These are phyloP conservation scores for Chrysoporthe deuterocubensis DNA, from an alignment of 2,329 filamentous ascomycete species.

Conservation along the genomic window DNA sequence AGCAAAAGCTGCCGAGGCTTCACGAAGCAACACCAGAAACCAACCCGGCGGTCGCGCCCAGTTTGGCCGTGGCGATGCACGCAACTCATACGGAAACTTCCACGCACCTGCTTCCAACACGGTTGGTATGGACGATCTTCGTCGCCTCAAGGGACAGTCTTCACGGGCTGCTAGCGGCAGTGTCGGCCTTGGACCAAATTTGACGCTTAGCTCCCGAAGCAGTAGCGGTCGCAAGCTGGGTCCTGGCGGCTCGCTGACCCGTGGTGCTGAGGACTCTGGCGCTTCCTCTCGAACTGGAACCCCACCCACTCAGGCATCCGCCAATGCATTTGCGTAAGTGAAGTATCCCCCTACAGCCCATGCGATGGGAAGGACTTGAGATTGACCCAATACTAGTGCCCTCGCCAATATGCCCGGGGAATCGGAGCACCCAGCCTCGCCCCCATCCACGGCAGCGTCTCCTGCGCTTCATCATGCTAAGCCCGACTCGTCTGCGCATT, in stretches of 20 bases:
- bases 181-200: conserved; percentile 76
- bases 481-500: conserved; percentile 52
- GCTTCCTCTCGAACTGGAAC: conserved; percentile 89
- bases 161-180: conserved; percentile 66
- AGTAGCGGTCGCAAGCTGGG: conserved; percentile 85
- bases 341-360: neutral
- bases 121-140: conserved; percentile 88
- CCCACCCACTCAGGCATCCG: conserved; percentile 64
- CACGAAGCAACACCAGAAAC: conserved; percentile 66
- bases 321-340: conserved; percentile 91
- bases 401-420: conserved; percentile 60
- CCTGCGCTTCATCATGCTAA: conserved; percentile 67
- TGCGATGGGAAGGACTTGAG: neutral
- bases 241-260: conserved; percentile 72
- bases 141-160: conserved; percentile 72
- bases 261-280: conserved; percentile 81
- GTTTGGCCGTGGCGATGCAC: conserved; percentile 76
- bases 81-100: conserved; percentile 77
- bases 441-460: conserved; percentile 70
- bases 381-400: conserved; percentile 49
- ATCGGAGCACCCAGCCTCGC: conserved; percentile 67
- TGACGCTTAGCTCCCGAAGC: conserved; percentile 86
- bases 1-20: conserved; percentile 78
- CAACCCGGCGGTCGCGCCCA: conserved; percentile 69
- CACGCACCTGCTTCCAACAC: conserved; percentile 79